Evolutionary conservation across 2,329 filamentous ascomycete species (phyloP), one percentile per base, ranked within the genome.

Genomic region (Diatrype stigma): DNA sequence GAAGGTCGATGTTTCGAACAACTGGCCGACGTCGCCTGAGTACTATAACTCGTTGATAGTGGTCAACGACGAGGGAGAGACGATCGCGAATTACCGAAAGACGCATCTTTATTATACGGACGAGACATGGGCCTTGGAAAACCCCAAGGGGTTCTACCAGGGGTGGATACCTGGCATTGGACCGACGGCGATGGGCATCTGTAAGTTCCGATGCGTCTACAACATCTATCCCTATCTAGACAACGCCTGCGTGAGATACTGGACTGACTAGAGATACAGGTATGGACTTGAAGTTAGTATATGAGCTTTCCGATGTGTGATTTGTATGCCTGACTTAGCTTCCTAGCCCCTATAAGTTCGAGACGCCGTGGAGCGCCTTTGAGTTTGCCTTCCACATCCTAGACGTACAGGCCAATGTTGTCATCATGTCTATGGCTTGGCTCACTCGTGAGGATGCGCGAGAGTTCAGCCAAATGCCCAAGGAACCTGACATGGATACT

Each of bases 341-440:
- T 14, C 34, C 17, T 38, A 77, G 74, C 49, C 77, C 77, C 0
- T 79, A 79, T 54, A 75, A 70, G 45, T 78, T 79, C 47, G 73
- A 79, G 54, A 70, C 76, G 0, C 73, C 74, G 0, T 80, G 75
- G 75, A 60, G 66, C 40, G 70, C 68, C 0, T 79, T 73, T 54
- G 77, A 79, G 51, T 79, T 79, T 54, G 77, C 76, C 11, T 78
- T 72, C 22, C 82, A 88, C 42, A 71, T 85, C 6, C 64, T 90
- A 0, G 69, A 81, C 1, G 69, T 70, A 0, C 62, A 75, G 0
- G 79, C 85, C 0, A 81, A 83, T 14, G 55, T 92, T 0, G 82
- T 89, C 2, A 80, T 91, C 32, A 58, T 93, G 0, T 82, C 80
- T 3, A 92, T 92, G 89, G 87, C 89, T 0, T 93, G 88, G 89